Evolutionary conservation across 2,329 filamentous ascomycete genomes (phyloP).

Genomic region (Xylaria sp.): DNA sequence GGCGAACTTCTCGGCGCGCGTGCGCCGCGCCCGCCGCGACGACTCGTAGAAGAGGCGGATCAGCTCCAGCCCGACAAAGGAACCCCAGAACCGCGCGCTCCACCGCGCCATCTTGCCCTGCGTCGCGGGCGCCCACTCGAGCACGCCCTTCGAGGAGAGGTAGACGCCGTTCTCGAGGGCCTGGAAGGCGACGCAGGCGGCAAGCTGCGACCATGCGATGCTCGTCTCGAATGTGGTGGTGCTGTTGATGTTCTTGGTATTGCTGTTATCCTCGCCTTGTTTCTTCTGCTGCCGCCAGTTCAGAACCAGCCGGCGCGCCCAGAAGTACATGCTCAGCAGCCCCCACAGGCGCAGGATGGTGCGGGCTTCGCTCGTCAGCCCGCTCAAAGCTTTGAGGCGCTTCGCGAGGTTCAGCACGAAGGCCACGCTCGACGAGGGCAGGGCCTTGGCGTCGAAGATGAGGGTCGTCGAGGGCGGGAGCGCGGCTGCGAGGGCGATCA

Average conservation of each 20-base stretch:
- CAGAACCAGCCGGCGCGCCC: conserved; percentile 65
- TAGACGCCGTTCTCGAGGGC: conserved; percentile 85
- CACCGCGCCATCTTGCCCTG: conserved; percentile 73
- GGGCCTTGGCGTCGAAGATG: conserved; percentile 53
- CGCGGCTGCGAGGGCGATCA: conserved; percentile 64
- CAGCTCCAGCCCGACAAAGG: conserved; percentile 81
- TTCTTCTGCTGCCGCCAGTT: conserved; percentile 50
- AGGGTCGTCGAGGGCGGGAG: conserved; percentile 63
- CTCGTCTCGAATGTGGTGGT: conserved; percentile 53
- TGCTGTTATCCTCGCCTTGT: background rate
- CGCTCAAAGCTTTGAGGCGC: conserved; percentile 70
- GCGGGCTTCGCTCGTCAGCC: conserved; percentile 75
- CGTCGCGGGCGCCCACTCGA: conserved; percentile 67
- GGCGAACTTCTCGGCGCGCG: conserved; percentile 53
- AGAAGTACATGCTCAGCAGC: conserved; percentile 77
- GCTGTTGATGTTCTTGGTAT: background rate
- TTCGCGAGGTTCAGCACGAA: conserved; percentile 61
- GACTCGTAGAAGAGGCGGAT: conserved; percentile 68
- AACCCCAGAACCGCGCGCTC: conserved; percentile 84
- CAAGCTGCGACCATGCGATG: conserved; percentile 75
- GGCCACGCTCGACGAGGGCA: conserved; percentile 54
- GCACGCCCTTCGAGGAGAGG: conserved; percentile 77
- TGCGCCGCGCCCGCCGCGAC: conserved; percentile 51
- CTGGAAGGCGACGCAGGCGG: conserved; percentile 77
- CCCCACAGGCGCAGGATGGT: conserved; percentile 83